Percentiles rank a stretch among this genome's conserved stretches.
These are phyloP conservation scores for Talaromyces sp. DNA, from an alignment of 2,329 filamentous ascomycete genomes.

Conservation along the genomic window DNA sequence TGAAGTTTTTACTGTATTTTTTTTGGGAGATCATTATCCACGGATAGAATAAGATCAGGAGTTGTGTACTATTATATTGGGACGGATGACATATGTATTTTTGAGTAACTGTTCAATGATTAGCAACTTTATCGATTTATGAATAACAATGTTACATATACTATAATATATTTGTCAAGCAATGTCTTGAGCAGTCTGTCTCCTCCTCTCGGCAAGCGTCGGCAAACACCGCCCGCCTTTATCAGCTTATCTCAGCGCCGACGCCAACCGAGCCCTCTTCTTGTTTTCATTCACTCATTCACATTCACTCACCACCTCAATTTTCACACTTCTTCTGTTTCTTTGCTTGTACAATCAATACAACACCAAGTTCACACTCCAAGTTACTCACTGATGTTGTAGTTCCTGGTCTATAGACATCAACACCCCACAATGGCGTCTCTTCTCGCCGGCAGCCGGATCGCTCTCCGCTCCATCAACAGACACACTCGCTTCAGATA, in stretches of 20 bases:
- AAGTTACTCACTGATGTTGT: not conserved
- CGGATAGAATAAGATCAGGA: not conserved
- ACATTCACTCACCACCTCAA: not conserved
- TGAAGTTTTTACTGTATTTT: not conserved
- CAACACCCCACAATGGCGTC: slow-evolving; percentile 21
- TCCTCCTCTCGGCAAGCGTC: not conserved
- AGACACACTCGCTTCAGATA: slow-evolving; percentile 9
- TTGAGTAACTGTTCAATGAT: too few species aligned
- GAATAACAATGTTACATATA: not conserved
- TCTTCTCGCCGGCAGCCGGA: slow-evolving; percentile 20
- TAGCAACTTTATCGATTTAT: not conserved
- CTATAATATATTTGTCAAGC: too few species aligned
- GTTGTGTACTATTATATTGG: not conserved
- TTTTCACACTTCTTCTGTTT: not conserved
- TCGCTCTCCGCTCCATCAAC: slow-evolving; percentile 15
- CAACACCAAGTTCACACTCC: not conserved
- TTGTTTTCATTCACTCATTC: not conserved
- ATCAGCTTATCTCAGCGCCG: slow-evolving; percentile 12
- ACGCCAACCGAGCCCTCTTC: slow-evolving; percentile 27
- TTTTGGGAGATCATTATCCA: not conserved
- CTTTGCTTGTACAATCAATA: not conserved
- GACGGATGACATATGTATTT: not conserved
- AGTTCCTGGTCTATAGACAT: not conserved
- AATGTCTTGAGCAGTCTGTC: too few species aligned
- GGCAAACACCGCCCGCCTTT: slow-evolving; percentile 1